Base-by-base conservation (phyloP, 495 filamentous ascomycete species). In the Penicillium salamii region DNA sequence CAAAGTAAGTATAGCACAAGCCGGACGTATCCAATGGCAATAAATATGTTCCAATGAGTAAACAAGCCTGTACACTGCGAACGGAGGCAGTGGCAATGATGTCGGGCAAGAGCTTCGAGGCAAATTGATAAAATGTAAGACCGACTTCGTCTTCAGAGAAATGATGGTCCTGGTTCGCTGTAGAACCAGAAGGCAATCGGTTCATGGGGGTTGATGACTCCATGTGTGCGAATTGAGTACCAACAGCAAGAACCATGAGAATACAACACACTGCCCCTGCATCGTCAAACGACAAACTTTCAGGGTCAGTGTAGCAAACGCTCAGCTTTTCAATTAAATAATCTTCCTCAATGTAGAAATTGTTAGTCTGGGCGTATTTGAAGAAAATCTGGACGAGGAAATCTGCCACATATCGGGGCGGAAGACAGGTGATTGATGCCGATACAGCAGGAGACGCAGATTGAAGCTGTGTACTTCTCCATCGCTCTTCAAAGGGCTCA, bases 151-250 rank as follows among this genome's bases (percentile, higher is more conserved):
- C 75, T 36, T 78, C 77, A 0, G 74, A 72, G 34, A 76, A 77
- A 35, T 70, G 66, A 28, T 76, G 70, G 36, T 74, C 72, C 21
- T 71, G 68, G 7, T 58, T 55, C 20, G 58, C 49, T 1, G 64
- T 51, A 26, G 62, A 48, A 21, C 64, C 62, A 2, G 54, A 46
- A 0, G 66, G 61, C 19, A 70, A 40, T 9, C 67, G 64, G 37
- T 74, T 74, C 23, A 75, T 66, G 0, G 73, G 70, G 0, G 62
- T 74, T 13, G 66, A 53, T 6, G 72, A 73, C 46, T 72, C 74
- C 70, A 80, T 76, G 49, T 80, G 72, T 2, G 75, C 74, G 53
- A 77, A 80, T 50, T 80, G 77, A 3, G 76, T 78, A n/a, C 77
- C 77, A 8, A 80, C 70, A 1, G 77, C 77, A 6, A 80, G 54